phyloP scores from a whole-genome alignment of 768 basidiomycete genomes.

The Termitomyces sp. region DNA sequence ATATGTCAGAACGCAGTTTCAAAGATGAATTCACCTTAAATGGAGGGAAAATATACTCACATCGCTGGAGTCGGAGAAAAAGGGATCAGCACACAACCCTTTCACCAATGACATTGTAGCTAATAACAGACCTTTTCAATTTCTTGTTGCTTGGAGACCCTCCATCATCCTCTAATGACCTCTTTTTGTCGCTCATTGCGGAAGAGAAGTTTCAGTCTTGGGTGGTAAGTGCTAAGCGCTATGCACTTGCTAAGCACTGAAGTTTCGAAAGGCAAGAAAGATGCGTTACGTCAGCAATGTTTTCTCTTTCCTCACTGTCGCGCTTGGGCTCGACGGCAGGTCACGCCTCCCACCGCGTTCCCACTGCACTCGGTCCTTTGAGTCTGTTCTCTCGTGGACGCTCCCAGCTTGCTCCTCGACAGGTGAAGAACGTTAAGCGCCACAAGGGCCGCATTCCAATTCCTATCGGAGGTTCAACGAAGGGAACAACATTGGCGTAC shows the following conservation, averaged over 20 bases:
- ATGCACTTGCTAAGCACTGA: too few species aligned
- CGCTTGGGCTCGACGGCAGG: constrained; percentile 22
- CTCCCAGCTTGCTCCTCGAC: constrained; percentile 74
- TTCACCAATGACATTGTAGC: constrained; percentile 7
- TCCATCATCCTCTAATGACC: constrained; percentile 53
- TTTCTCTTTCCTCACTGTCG: constrained; percentile 40
- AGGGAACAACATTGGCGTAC: constrained; percentile 88
- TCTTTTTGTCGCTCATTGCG: constrained; percentile 66
- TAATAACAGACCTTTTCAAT: constrained; percentile 56
- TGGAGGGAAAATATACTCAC: constrained; percentile 55
- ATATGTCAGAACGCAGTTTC: constrained; percentile 51
- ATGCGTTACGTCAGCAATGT: constrained; percentile 31
- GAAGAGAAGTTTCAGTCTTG: neutral
- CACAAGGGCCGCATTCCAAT: constrained; percentile 90
- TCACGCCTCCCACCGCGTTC: constrained; percentile 19
- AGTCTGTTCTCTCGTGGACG: constrained; percentile 44
- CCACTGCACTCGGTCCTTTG: constrained; percentile 29
- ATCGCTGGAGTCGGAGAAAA: constrained; percentile 44
- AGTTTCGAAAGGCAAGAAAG: neutral
- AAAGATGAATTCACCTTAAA: constrained; percentile 71
- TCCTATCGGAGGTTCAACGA: constrained; percentile 85
- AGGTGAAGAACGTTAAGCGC: constrained; percentile 80
- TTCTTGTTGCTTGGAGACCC: constrained; percentile 53
- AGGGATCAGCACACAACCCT: constrained; percentile 12
- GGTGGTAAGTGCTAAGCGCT: neutral